Evolutionary conservation across 371 early-diverging fungal genomes (phyloP), one percentile per base, ranked within the genome.

Genomic region (Massospora cicadina): DNA sequence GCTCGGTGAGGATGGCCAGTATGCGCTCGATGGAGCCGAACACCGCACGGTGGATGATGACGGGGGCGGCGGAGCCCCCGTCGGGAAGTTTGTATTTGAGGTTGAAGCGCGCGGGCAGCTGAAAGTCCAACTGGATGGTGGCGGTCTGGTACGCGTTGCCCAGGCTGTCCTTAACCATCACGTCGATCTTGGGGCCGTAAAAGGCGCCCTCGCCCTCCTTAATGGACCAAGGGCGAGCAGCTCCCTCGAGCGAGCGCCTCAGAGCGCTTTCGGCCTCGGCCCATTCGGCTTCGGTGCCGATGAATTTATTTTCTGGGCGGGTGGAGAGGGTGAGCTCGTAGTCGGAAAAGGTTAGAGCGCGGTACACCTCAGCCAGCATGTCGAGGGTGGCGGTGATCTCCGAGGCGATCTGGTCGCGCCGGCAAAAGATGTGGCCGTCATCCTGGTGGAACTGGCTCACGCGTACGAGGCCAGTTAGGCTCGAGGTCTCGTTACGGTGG

Each of bases 151-250:
- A 91, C 69, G 81, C 80, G 65, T 98, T 87, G 56, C 86, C 80
- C 66, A 96, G 80, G 17, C 97, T 97, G 77, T 99, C 99, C 30
- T 84, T 77, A 68, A 99, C 87, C 54, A 87, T 85, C 70, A 99
- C 98, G 79, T 99, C 99, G 71, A 99, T 94, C 86, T 99, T 99
- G 70, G 99, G 99, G 2, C 99, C 99, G 75, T 99, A 99, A 83
- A 99, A 99, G 27, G 99, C 99, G 54, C 99, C 99, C 81, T 99
- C 99, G 69, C 98, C 98, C 25, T 88, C 90, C 75, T 99, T 95
- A 33, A 98, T 65, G 66, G 80, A 81, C 95, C 96, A 99, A 56
- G 78, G 70, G 55, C 82, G 70, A 29, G 89, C 89, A 58, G 83
- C 85, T 56, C 81, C 79, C 70, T 87, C 76, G 71, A 95, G 74